Evolutionary conservation across 306 rosid species (phyloP).

Genomic region (Pyrus pyrifolia): DNA sequence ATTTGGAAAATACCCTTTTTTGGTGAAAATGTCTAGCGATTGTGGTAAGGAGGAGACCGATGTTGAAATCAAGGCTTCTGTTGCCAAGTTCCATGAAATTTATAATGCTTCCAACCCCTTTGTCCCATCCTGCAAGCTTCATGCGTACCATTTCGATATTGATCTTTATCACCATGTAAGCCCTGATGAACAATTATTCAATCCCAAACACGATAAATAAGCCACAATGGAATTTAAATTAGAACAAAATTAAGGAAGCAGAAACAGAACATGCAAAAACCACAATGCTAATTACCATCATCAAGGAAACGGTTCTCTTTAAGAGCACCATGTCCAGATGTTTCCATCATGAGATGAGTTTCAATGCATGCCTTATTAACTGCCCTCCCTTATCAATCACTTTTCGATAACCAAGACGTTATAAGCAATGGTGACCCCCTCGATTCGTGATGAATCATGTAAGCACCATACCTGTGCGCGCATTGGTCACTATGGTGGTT

Average conservation of each 20-base stretch:
- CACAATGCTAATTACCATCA: conserved; percentile 42
- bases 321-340: conserved; percentile 90
- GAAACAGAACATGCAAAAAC: not conserved
- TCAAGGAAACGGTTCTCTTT: conserved; percentile 87
- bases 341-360: conserved; percentile 86
- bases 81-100: conserved; percentile 8
- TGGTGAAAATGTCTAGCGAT: not conserved
- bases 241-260: too few species aligned
- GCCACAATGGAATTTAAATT: too few species aligned
- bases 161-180: conserved; percentile 83
- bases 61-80: conserved; percentile 10
- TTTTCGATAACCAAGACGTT: conserved; percentile 79
- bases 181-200: conserved; percentile 31
- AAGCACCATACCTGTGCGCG: conserved; percentile 75
- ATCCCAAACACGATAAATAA: not conserved
- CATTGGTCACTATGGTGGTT: conserved; percentile 71
- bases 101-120: conserved; percentile 78
- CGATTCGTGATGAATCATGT: conserved; percentile 51
- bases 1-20: not conserved
- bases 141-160: conserved; percentile 81
- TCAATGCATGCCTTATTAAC: conserved; percentile 61
- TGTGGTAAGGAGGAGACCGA: not conserved
- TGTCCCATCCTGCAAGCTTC: conserved; percentile 73
- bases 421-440: conserved; percentile 78
- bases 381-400: conserved; percentile 81